These are phyloP conservation scores for Candida quercuum DNA, from an alignment of 805 yeast species.

Conservation along the genomic window DNA sequence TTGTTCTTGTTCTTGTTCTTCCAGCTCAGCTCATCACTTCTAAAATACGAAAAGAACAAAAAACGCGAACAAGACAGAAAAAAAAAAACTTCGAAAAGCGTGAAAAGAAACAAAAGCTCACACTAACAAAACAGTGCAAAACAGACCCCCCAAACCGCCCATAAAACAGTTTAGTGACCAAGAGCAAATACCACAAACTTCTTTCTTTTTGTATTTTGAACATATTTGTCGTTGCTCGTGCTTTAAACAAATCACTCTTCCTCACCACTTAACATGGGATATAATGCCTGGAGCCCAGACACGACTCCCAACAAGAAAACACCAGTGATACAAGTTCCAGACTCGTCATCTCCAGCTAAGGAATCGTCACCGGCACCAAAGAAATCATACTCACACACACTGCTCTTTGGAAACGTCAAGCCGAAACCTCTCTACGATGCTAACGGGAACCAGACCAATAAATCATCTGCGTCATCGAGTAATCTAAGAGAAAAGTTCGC, in stretches of 20 bases:
- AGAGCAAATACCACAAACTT: no score
- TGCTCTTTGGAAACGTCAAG: conserved; percentile 11
- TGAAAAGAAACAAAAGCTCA: background rate
- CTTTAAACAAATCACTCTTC: background rate
- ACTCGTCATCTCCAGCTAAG: conserved; percentile 31
- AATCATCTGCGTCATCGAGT: background rate
- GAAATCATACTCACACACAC: conserved; percentile 11
- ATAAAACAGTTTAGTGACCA: no score
- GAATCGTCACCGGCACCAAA: conserved; percentile 13
- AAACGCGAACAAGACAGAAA: background rate
- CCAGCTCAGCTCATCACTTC: no score
- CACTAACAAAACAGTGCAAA: background rate
- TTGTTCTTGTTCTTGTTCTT: no score
- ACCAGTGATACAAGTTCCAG: conserved; percentile 42
- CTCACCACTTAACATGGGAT: background rate
- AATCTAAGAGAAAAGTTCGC: conserved; percentile 37
- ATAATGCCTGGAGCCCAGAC: conserved; percentile 7
- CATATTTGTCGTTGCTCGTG: background rate
- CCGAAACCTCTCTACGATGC: conserved; percentile 6
- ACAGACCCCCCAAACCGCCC: background rate
- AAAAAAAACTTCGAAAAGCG: background rate
- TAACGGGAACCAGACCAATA: conserved; percentile 1
- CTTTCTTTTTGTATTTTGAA: background rate
- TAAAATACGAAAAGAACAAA: background rate
- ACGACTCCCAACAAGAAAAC: conserved; percentile 17